Base-by-base conservation (phyloP, 306 rosid species). In the Cajanus cajan region DNA sequence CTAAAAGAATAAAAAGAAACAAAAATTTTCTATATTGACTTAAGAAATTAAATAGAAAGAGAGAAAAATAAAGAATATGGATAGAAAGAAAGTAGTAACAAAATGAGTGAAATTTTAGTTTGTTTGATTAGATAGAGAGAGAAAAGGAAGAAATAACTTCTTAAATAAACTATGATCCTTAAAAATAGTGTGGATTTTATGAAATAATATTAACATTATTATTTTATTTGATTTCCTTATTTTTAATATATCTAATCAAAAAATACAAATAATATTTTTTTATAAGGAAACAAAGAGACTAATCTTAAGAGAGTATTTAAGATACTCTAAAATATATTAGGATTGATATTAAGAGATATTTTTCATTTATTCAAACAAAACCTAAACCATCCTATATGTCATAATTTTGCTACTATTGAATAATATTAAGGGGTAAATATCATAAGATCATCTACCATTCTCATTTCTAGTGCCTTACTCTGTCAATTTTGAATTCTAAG, bases 1-100 rank as follows among this genome's bases (percentile, higher is more conserved):
- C 98, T 93, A 77, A 33, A 78, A 45, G 58, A 69, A 71, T 71
- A 51, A 74, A 65, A 40, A 77, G 16, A 79, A 25, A 24, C 55
- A n/a, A n/a, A n/a, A 61, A 40, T 44, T 57, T 31, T 16, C 41
- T 33, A 33, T 12, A 8, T 52, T 52, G 59, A 25, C 8, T 52
- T 52, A 52, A 52, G 59, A 50, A n/a, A n/a, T 7, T 4, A 50
- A 16, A 50, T n/a, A 2, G n/a, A 11, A 52, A 24, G 7, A 52
- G 19, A 52, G 8, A 52, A 18, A 52, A 52, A 8, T 4, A 18
- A 52, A 18, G 59, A 52, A 52, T 52, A 52, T 52, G 24, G 1
- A 8, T 51, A 51, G 58, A 52, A 5, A 52, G 59, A 41, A 41
- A 41, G 47, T 10, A 41, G 47, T 10, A 13, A 41, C 13, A 52